phyloP scores from a whole-genome alignment of 2,329 filamentous ascomycete species.

The Dactylellina sp. region DNA sequence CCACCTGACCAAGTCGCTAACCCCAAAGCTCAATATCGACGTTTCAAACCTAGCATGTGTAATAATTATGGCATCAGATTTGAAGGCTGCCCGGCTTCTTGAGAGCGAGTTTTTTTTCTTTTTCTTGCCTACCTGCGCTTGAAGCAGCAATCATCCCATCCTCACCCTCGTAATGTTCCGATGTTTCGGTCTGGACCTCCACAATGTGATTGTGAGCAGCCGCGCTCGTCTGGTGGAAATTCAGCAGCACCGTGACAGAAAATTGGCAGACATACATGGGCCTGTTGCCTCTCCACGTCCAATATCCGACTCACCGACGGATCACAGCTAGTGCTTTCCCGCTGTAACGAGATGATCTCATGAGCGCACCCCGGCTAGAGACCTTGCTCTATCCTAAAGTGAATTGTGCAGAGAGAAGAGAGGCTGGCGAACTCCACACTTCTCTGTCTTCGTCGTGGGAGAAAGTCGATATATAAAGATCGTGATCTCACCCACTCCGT shows the following conservation, averaged over 20 bases:
- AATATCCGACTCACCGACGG: constrained; percentile 57
- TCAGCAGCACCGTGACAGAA: constrained; percentile 9
- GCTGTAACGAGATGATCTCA: constrained; percentile 32
- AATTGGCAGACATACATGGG: neutral
- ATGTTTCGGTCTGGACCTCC: constrained; percentile 18
- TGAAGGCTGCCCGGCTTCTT: constrained; percentile 3
- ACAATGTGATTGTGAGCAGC: constrained; percentile 47
- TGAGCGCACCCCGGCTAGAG: constrained; percentile 7
- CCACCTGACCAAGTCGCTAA: constrained; percentile 53
- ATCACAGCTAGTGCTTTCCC: constrained; percentile 46
- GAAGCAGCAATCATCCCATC: constrained; percentile 14
- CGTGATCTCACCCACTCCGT: constrained; percentile 38
- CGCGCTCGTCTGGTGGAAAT: constrained; percentile 22
- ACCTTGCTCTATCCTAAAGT: constrained; percentile 18
- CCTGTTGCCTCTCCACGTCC: constrained; percentile 42
- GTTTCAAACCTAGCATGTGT: constrained; percentile 35
- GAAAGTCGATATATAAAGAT: constrained; percentile 47
- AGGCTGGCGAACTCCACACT: constrained; percentile 1
- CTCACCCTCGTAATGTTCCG: constrained; percentile 31
- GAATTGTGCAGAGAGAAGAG: constrained; percentile 17
- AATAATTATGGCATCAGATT: constrained; percentile 25
- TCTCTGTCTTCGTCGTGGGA: neutral
- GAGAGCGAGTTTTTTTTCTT: constrained; percentile 49
- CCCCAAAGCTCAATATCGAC: constrained; percentile 31
- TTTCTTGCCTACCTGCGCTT: constrained; percentile 23